Base-by-base conservation (phyloP, 2,329 filamentous ascomycete species). In the Chaetomiaceae sp. region DNA sequence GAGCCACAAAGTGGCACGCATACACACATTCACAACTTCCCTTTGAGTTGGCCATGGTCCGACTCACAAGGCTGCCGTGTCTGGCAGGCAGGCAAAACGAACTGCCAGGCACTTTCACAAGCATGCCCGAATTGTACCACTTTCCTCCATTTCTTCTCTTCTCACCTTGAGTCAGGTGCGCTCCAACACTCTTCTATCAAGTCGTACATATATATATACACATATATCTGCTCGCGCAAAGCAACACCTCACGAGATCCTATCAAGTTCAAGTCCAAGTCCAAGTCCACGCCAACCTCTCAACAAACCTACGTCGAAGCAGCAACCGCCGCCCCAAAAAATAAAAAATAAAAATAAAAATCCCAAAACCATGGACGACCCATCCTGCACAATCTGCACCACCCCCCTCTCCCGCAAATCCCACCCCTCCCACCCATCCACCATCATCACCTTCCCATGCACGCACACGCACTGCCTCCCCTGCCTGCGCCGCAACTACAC, bases 401-500 rank as follows among this genome's bases (percentile, higher is more conserved):
- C n/a, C 5, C 33, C 34, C 23, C 25, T 48, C 34, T 4, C 34
- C 16, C 27, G n/a, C n/a, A n/a, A n/a, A n/a, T n/a, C n/a, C 42
- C 3, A 5, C 33, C 18, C 8, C 21, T 10, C 33, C 14, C n/a
- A 18, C 23, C 25, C 8, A 2, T 7, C 13, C 27, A 3, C 11
- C 16, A 3, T 9, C 21, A 11, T 34, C 42, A 33, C 18, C 42
- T 48, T 48, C 36, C 46, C 36, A 16, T 48, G 44, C 44, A 8
- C 5, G 32, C 44, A 47, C 32, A 13, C n/a, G 9, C 34, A 49
- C 37, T 49, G 47, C 37, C 47, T 49, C 9, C 13, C 47, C 13
- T 61, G 59, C 41, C 46, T 61, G 4, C 34, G 36, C 13, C 42
- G 30, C 20, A 52, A 54, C 48, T 48, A 52, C 43, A 21, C 49